Base-by-base conservation (phyloP, 2,329 filamentous ascomycete genomes). In the Sporothrix pallida region DNA sequence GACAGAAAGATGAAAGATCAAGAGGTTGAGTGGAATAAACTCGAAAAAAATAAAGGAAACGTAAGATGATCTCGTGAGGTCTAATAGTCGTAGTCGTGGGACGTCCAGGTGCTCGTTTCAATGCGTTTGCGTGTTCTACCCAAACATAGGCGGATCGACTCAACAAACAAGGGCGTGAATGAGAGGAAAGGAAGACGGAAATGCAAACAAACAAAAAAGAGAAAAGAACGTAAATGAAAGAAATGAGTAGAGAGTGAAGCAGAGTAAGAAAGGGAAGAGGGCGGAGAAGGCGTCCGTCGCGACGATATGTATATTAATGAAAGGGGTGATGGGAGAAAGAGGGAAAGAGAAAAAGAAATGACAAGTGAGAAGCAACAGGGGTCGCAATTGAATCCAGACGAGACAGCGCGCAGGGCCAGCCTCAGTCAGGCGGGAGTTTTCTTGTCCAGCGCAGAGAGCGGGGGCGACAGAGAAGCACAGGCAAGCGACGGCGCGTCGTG, bases 401-500 rank as follows among this genome's bases (percentile, higher is more conserved):
- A 72, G 26, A 56, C 54, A 72, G 65, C 42, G 12, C 42, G 12
- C 62, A 23, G 31, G 54, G 31, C 54, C 62, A 48, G 42, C 42
- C 42, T 67, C 42, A 37, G 42, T 26, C 60, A 65, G 60, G n/a
- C 37, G 20, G 60, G 17, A 44, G 17, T 20, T 63, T 26, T 37
- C 5, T 63, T 63, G 60, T 63, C 60, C 37, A 63, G 60, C 37
- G 37, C 60, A 63, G 60, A 63, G 60, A 37, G 58, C 15, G 9
- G 60, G 60, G 60, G n/a, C 62, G 50, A 44, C 7, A 10, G 52
- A 2, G 52, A 46, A 15, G 37, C 37, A 46, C 54, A 56, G 23
- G 54, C 50, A 31, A 63, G 70, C 42, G 73, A 70, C 70, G 75
- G 71, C 75, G 75, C 75, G 75, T 75, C 63, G 71, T 74, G 73